Base-by-base conservation (phyloP, 768 basidiomycete genomes). In the Suillus subluteus region DNA sequence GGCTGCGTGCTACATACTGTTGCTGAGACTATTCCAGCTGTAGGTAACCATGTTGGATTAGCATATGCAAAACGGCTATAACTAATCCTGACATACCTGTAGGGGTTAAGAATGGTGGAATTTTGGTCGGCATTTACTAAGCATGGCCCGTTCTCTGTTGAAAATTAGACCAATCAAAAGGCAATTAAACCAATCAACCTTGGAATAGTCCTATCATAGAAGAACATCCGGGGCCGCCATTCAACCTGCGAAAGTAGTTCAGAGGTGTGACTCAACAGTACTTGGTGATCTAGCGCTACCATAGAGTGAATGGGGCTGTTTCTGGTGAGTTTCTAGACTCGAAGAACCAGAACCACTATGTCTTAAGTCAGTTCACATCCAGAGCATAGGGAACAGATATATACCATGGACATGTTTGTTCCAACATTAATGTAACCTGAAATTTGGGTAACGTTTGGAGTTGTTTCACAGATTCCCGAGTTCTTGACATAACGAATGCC, bases 331-430 rank as follows among this genome's bases (percentile, higher is more conserved):
- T 76, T 18, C 90, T 82, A 3, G 89, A 83, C 67, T 87, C 90
- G 63, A 91, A 91, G 74, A 90, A 91, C 88, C 89, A 91, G 72
- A 91, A 91, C 87, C 88, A 90, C 88, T 89, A 62, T 89, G 62
- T 7, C 35, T 30, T 11, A 9, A 6, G 59, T 48, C 55, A n/a
- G 9, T 58, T 12, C 26, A 30, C 32, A 48, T 41, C 11, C 12
- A 11, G 35, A 18, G 13, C 2, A 54, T n/a, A 50, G 46, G 18
- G 21, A 30, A 41, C 5, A 30, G 61, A 40, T 18, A 68, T 78
- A 65, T 58, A 87, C 87, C 84, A 87, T 85, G 0, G 86, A 87
- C 83, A 86, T 87, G 62, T 87, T 84, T 18, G 70, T 77, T 15
- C 83, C 86, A 37, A 90, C 75, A 48, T 89, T 83, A 11, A 88